Evolutionary conservation across 163 green algal species (phyloP).

Genomic region (Chlamydomonas reinhardtii): DNA sequence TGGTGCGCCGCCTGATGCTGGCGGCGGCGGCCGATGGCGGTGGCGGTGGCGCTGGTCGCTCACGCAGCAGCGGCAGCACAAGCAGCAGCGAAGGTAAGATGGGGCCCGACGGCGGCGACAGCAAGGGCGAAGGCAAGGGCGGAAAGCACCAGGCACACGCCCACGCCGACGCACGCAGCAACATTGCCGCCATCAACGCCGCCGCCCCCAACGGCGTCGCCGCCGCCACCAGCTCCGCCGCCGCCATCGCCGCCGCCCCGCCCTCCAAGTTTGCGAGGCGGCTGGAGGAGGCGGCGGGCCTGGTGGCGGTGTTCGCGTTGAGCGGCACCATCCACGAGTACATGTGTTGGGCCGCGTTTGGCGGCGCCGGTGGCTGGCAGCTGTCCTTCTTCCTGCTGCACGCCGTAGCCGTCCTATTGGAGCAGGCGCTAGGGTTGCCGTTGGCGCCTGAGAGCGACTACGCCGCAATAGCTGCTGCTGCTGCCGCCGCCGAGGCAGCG

Average conservation of each 20-base stretch:
- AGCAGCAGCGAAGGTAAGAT: not conserved
- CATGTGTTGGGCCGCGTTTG: slow-evolving; percentile 42
- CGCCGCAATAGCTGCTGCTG: too few relatives aligned
- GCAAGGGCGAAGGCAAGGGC: not conserved
- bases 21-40: too few relatives aligned
- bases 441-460: too few relatives aligned
- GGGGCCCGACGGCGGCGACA: too few relatives aligned
- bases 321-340: slow-evolving; percentile 42
- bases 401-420: not conserved
- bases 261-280: too few relatives aligned
- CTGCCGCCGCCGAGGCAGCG: not conserved
- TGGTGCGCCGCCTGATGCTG: not conserved
- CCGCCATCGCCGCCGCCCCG: too few relatives aligned
- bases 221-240: too few relatives aligned
- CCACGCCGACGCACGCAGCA: not conserved
- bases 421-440: not conserved
- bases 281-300: not conserved
- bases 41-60: not conserved
- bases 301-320: slow-evolving; percentile 28
- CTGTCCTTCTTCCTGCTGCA: slow-evolving; percentile 28
- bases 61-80: not conserved
- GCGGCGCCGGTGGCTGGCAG: slow-evolving; percentile 5
- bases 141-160: not conserved
- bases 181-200: too few relatives aligned
- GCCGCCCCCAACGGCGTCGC: too few relatives aligned